Evolutionary conservation across 208 protist genomes (phyloP).

Genomic region (Acanthamoeba healyi): DNA sequence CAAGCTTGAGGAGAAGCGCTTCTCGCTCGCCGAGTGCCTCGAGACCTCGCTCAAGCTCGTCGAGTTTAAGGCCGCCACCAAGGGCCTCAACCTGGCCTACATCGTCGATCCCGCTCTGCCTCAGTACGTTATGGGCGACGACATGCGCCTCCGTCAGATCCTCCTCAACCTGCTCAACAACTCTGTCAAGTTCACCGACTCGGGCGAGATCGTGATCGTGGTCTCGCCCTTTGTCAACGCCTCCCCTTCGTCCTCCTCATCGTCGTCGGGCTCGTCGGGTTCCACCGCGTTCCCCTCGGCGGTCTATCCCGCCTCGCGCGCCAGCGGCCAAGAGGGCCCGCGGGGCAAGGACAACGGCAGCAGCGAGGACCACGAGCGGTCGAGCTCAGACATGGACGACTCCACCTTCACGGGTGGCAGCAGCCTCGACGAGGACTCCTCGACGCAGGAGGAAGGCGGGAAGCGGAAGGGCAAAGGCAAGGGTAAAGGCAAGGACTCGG

Average conservation of each 20-base stretch:
- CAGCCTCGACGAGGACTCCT: neutral
- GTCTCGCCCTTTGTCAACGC: neutral
- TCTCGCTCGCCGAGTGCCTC: neutral
- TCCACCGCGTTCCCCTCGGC: neutral
- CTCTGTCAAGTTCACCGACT: neutral
- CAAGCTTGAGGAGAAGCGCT: neutral
- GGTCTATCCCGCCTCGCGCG: neutral
- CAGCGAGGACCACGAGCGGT: neutral
- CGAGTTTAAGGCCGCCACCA: neutral
- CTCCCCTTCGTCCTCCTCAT: neutral
- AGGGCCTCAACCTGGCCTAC: slow-evolving; percentile 11
- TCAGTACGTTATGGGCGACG: neutral
- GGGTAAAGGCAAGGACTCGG: neutral
- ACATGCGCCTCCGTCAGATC: neutral
- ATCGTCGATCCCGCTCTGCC: neutral
- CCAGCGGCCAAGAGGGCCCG: slow-evolving; percentile 7
- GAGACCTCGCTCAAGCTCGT: neutral
- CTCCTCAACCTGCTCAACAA: neutral
- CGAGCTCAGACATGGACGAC: neutral
- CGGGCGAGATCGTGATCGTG: slow-evolving; percentile 15
- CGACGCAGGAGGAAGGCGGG: neutral
- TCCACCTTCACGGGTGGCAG: neutral
- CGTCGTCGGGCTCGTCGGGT: too few relatives aligned
- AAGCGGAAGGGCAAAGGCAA: neutral
- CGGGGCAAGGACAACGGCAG: neutral